phyloP scores from a whole-genome alignment of 371 early-diverging fungal genomes.

The Apophysomyces variabilis region DNA sequence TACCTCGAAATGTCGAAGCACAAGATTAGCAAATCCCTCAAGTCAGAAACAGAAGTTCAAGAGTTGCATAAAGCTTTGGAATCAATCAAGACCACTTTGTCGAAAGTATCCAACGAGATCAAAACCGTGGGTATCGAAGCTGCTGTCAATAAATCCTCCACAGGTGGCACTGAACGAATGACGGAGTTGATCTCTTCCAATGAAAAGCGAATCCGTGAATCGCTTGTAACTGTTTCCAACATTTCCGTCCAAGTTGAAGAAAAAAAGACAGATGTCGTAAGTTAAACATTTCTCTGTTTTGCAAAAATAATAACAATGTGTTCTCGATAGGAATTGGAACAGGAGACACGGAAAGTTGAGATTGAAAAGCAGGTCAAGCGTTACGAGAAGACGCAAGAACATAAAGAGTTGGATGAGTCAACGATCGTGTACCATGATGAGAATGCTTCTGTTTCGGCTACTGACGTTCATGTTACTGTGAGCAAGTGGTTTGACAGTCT shows the following conservation, averaged over 20 bases:
- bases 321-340: neutral
- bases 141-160: neutral
- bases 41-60: constrained; percentile 25
- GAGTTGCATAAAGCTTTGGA: constrained; percentile 21
- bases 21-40: constrained; percentile 27
- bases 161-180: constrained; percentile 34
- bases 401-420: neutral
- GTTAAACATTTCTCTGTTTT: neutral
- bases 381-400: neutral
- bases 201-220: constrained; percentile 30
- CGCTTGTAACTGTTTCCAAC: constrained; percentile 23
- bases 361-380: neutral
- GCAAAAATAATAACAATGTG: neutral
- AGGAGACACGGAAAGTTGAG: neutral
- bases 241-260: constrained; percentile 16
- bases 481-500: constrained; percentile 25
- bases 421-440: neutral
- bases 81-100: constrained; percentile 26
- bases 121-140: constrained; percentile 26
- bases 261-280: neutral
- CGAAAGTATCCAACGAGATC: constrained; percentile 26
- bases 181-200: constrained; percentile 27
- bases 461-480: constrained; percentile 31
- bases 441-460: neutral
- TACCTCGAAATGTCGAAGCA: constrained; percentile 27